Base-by-base conservation (phyloP, 2,329 filamentous ascomycete species). In the Aureobasidium subglaciale region DNA sequence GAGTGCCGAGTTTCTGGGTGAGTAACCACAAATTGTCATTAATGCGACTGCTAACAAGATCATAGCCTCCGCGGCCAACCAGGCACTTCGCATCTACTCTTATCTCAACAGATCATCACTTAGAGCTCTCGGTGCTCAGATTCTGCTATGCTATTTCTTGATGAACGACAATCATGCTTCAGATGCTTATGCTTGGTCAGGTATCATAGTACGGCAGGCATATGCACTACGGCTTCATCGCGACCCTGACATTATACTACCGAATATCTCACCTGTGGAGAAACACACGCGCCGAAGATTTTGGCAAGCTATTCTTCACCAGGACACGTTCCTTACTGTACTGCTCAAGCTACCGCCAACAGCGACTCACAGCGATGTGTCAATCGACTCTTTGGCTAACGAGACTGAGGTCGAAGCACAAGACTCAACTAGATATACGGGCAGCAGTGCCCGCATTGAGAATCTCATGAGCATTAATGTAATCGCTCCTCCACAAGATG, bases 121-220 rank as follows among this genome's bases (percentile, higher is more conserved):
- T 48, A 76, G 83, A 22, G 87, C 86, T 1, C 82, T 91, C 29
- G 86, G 90, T 68, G 83, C 88, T 41, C 91, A 91, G 87, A 84
- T 90, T 0, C 71, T 92, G n/a, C 83, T 90, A 58, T 84, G 84
- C 0, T 91, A 91, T 65, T 92, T 92, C 63, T 75, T 92, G 32
- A 90, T 91, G 73, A 92, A 92, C 63, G 87, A 92, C 68, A 90
- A 90, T 63, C 87, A 91, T 63, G 87, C 87, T 4, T 88, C 85
- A 0, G 88, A 92, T 66, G 88, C 87, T 1, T 92, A 87, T 84
- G 85, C 87, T 0, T 92, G 90, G 74, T 86, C 85, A 0, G 88
- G 88, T 5, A 85, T 92, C 24, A 70, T 90, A 20, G 84, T 89
- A 60, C 79, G 87, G 24, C 88, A 92, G 69, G 83, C 87, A 0